Evolutionary conservation across 2,329 filamentous ascomycete genomes (phyloP).

Genomic region (Talaromyces sp.): DNA sequence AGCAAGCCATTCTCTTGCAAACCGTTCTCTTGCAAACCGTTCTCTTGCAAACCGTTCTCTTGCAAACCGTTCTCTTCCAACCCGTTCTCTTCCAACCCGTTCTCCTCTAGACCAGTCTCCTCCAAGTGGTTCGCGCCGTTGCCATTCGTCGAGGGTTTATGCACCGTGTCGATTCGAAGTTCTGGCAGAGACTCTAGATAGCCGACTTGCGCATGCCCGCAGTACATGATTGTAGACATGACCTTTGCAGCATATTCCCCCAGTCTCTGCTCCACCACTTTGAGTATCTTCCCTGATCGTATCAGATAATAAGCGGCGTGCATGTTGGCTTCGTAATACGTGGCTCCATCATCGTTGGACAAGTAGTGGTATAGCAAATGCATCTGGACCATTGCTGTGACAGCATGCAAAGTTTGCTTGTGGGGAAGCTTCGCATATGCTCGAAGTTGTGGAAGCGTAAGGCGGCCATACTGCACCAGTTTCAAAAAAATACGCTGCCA

Average conservation of each 20-base stretch:
- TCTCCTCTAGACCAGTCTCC: neutral
- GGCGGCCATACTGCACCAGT: constrained; percentile 73
- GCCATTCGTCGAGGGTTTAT: constrained; percentile 19
- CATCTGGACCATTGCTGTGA: constrained; percentile 82
- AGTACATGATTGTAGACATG: constrained; percentile 67
- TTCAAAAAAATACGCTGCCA: constrained; percentile 75
- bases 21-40: neutral
- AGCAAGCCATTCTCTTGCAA: neutral
- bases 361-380: constrained; percentile 75
- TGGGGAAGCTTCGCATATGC: constrained; percentile 68
- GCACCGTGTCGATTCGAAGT: constrained; percentile 20
- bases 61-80: constrained; percentile 2
- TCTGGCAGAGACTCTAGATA: constrained; percentile 41
- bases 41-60: neutral
- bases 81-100: neutral
- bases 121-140: constrained; percentile 13
- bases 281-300: constrained; percentile 74
- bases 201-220: constrained; percentile 65
- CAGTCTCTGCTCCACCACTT: constrained; percentile 68
- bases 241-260: constrained; percentile 71
- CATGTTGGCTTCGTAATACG: constrained; percentile 80
- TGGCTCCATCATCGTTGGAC: constrained; percentile 56
- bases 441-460: constrained; percentile 64
- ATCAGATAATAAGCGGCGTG: constrained; percentile 76
- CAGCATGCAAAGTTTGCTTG: constrained; percentile 73